A percentile compares a stretch with the other conserved stretches of the same genome.
Evolutionary conservation across 306 rosid genomes (phyloP).

Genomic region (Arachis hypogaea): DNA sequence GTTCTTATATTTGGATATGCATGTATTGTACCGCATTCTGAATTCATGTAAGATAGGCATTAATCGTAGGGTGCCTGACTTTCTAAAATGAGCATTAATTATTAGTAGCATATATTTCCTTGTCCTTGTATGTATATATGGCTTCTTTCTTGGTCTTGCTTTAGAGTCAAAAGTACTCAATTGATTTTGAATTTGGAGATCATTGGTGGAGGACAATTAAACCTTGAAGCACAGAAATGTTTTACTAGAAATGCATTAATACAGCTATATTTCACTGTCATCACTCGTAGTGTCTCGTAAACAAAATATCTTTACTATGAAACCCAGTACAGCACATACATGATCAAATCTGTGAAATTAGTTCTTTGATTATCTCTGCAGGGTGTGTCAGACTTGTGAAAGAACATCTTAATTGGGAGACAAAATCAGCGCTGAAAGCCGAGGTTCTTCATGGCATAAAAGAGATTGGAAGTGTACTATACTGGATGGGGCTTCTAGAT

Average conservation of each 20-base stretch:
- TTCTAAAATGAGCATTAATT: conserved; percentile 21
- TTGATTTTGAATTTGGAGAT: conserved; percentile 7
- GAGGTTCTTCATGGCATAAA: conserved; percentile 93
- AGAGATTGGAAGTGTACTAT: conserved; percentile 96
- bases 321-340: conserved; percentile 11
- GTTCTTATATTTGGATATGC: neutral
- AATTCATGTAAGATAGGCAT: conserved; percentile 2
- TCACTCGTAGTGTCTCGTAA: conserved; percentile 8
- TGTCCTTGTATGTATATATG: neutral
- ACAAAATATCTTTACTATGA: conserved; percentile 3
- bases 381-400: conserved; percentile 91
- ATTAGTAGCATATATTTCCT: conserved; percentile 20
- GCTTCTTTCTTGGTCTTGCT: neutral
- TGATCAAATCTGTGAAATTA: conserved; percentile 34
- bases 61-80: conserved; percentile 4
- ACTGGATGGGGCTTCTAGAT: conserved; percentile 97
- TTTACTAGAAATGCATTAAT: conserved; percentile 25
- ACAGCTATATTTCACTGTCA: conserved; percentile 11
- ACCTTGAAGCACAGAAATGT: conserved; percentile 20
- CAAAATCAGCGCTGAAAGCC: conserved; percentile 80
- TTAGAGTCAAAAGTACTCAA: neutral
- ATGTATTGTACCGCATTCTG: neutral
- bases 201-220: conserved; percentile 18
- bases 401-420: conserved; percentile 89
- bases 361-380: conserved; percentile 46